Conservation (phyloP, 2,329 filamentous ascomycete species). For the Talaromyces albobiverticillius region DNA sequence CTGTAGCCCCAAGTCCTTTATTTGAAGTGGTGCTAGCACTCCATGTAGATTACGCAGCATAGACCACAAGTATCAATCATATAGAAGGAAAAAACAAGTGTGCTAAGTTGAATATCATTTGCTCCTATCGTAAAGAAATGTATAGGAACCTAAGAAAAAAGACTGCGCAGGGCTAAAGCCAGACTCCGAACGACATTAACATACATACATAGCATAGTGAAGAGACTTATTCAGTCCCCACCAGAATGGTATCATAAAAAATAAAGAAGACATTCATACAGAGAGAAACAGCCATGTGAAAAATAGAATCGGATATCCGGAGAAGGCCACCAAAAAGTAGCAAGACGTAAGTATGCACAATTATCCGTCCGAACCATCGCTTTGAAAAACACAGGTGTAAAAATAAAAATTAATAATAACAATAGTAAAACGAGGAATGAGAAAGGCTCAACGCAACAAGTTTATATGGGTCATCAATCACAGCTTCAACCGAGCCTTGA, state of each 20-base stretch:
- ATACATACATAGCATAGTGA: neutral
- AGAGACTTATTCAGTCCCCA: slow-evolving; percentile 8
- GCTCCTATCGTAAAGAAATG: no score
- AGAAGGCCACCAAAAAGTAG: neutral
- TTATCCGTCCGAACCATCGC: no score
- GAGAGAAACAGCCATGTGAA: neutral
- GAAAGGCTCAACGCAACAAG: neutral
- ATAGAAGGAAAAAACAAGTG: no score
- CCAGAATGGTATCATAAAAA: slow-evolving; percentile 30
- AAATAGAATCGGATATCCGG: slow-evolving; percentile 13
- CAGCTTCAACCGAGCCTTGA: slow-evolving; percentile 40
- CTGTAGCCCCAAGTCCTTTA: no score
- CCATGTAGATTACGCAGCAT: no score
- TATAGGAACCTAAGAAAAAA: neutral
- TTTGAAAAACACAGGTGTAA: no score
- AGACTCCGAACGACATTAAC: slow-evolving; percentile 7
- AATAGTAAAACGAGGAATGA: neutral
- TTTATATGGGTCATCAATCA: neutral
- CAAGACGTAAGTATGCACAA: no score
- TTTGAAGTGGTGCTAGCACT: no score
- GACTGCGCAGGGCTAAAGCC: neutral
- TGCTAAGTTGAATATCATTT: no score
- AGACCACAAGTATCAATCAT: no score
- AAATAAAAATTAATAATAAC: neutral
- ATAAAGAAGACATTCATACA: slow-evolving; percentile 11